Evolutionary conservation across 1,284 basidiomycete species (phyloP).

Genomic region (Jaminaea rosea): DNA sequence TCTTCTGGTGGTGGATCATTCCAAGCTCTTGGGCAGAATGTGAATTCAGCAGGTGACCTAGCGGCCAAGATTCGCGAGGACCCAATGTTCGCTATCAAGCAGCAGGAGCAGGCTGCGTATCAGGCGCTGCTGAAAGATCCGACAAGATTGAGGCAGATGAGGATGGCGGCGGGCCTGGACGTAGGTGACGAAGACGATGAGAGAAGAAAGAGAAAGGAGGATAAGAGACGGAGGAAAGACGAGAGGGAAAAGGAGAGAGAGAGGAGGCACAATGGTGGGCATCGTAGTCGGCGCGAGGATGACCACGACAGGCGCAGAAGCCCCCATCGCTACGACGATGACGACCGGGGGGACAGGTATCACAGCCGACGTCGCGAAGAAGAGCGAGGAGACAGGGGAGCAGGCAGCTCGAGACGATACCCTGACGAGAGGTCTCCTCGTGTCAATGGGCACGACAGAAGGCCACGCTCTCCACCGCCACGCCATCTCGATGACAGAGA

Average conservation of each 20-base stretch:
- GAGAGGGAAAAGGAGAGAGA: slow-evolving; percentile 56
- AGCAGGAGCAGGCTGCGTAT: slow-evolving; percentile 89
- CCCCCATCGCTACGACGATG: slow-evolving; percentile 7
- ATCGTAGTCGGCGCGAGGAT: slow-evolving; percentile 3
- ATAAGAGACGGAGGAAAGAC: slow-evolving; percentile 52
- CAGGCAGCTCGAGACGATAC: neutral
- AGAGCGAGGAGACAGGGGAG: neutral
- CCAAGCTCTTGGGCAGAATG: slow-evolving; percentile 23
- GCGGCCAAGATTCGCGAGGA: slow-evolving; percentile 92
- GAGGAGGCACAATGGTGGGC: slow-evolving; percentile 52
- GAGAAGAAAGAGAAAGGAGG: slow-evolving; percentile 33
- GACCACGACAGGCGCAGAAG: neutral
- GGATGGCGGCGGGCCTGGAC: slow-evolving; percentile 58
- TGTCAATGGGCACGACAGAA: neutral
- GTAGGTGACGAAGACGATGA: slow-evolving; percentile 56
- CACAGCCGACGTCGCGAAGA: slow-evolving; percentile 2
- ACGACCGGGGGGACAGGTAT: slow-evolving; percentile 2
- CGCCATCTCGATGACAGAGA: slow-evolving; percentile 14
- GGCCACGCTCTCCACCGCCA: neutral
- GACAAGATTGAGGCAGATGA: slow-evolving; percentile 58
- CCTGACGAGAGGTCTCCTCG: neutral
- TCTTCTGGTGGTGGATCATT: slow-evolving; percentile 9
- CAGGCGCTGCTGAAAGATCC: slow-evolving; percentile 85
- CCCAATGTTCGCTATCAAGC: slow-evolving; percentile 88
- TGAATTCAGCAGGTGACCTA: slow-evolving; percentile 78